A percentile compares a stretch with the other conserved stretches of the same genome.
Conservation (phyloP, 1,284 basidiomycete species). For the Boletus smithii region DNA sequence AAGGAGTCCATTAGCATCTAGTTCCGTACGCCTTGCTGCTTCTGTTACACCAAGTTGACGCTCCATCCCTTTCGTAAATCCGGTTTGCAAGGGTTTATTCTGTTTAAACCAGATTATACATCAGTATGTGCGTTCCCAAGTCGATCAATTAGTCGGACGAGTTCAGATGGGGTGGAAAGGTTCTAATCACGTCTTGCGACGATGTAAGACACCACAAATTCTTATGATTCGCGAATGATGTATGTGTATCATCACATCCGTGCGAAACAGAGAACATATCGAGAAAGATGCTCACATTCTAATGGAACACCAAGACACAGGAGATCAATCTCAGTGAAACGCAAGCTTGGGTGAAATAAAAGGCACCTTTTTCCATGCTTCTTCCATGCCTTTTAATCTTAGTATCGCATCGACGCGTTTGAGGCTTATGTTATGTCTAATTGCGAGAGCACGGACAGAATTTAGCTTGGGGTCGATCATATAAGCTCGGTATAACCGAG, state of each 20-base stretch:
- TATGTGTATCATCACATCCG: conserved; percentile 46
- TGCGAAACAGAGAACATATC: conserved; percentile 2
- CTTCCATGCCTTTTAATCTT: conserved; percentile 73
- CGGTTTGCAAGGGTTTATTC: conserved; percentile 60
- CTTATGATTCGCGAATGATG: conserved; percentile 68
- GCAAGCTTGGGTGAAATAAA: conserved; percentile 8
- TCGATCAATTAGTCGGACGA: conserved; percentile 1
- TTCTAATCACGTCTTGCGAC: conserved; percentile 49
- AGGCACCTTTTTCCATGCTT: conserved; percentile 62
- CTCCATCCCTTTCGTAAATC: conserved; percentile 71
- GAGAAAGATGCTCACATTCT: conserved; percentile 45
- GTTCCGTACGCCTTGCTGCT: conserved; percentile 1
- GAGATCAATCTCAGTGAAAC: conserved; percentile 12
- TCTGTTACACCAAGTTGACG: conserved; percentile 49
- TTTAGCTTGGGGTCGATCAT: conserved; percentile 55
- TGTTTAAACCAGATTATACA: conserved; percentile 26
- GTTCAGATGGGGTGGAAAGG: conserved; percentile 69
- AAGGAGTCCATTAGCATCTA: conserved; percentile 2
- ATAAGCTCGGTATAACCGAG: conserved; percentile 53
- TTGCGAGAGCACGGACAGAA: conserved; percentile 58
- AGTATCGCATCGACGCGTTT: conserved; percentile 79
- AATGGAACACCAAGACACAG: conserved; percentile 19
- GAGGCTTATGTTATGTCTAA: conserved; percentile 60
- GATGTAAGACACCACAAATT: conserved; percentile 59
- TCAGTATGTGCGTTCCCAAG: conserved; percentile 17